Evolutionary conservation across 2,329 filamentous ascomycete genomes (phyloP).

Genomic region (Beauveria sp.): DNA sequence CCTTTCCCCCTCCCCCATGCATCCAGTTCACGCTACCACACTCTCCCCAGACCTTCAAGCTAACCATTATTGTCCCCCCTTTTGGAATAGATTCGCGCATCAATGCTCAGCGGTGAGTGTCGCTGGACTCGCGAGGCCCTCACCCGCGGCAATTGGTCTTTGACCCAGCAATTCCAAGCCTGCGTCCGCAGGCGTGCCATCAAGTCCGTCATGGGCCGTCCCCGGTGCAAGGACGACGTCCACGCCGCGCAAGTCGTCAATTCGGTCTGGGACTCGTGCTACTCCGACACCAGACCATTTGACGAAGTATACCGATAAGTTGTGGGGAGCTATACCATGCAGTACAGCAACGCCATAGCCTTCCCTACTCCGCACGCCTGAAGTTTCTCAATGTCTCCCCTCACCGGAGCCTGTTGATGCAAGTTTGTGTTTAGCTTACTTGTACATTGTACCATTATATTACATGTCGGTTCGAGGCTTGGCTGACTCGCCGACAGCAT

Average conservation of each 20-base stretch:
- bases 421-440: constrained; percentile 4
- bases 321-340: neutral
- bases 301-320: constrained; percentile 83
- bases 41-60: neutral
- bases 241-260: constrained; percentile 86
- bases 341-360: neutral
- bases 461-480: constrained; percentile 7
- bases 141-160: constrained; percentile 73
- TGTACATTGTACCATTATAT: constrained; percentile 8
- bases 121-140: constrained; percentile 83
- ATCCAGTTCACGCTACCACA: neutral
- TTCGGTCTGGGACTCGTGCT: constrained; percentile 98
- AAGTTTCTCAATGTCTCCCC: neutral
- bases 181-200: constrained; percentile 81
- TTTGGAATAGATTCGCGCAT: constrained; percentile 68
- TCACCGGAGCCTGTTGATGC: neutral
- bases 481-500: neutral
- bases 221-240: constrained; percentile 73
- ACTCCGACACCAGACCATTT: constrained; percentile 87
- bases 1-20: neutral
- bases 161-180: constrained; percentile 89
- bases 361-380: neutral
- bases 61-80: constrained; percentile 14
- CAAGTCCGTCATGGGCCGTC: constrained; percentile 68
- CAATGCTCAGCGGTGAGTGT: constrained; percentile 89